These are phyloP conservation scores for Gossypium davidsonii DNA, from an alignment of 441 rosid species.

Conservation along the genomic window DNA sequence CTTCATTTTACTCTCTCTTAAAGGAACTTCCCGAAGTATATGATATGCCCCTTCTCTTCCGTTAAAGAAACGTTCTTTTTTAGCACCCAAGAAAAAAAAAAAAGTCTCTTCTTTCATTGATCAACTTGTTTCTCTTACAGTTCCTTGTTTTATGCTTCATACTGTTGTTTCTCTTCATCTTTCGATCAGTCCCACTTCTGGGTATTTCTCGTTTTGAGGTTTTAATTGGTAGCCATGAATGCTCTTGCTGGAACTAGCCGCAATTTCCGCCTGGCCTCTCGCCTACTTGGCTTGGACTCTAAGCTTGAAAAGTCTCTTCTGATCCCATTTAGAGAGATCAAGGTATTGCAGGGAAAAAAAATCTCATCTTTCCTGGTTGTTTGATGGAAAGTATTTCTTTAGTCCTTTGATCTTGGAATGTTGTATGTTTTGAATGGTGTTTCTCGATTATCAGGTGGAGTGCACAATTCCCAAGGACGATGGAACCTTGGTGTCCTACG, in stretches of 20 bases:
- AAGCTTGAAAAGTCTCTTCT: conserved; percentile 75
- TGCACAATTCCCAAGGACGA: conserved; percentile 84
- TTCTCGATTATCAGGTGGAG: conserved; percentile 55
- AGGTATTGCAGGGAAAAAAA: conserved; percentile 31
- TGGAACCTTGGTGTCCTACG: conserved; percentile 63
- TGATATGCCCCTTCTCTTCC: background rate
- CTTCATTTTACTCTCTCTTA: background rate
- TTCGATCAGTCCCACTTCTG: conserved; percentile 4
- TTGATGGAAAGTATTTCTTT: background rate
- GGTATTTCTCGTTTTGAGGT: background rate
- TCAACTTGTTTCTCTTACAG: background rate
- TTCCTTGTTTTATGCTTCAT: background rate
- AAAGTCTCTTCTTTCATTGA: background rate
- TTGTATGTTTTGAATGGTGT: background rate
- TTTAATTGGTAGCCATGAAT: conserved; percentile 44
- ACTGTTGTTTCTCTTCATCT: background rate
- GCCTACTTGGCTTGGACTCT: conserved; percentile 84
- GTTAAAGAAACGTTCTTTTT: too few species aligned
- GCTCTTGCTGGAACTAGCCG: conserved; percentile 93
- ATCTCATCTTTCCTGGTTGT: background rate
- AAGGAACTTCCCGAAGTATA: background rate
- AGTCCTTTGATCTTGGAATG: background rate
- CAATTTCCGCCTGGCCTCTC: conserved; percentile 76
- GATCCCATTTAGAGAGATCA: conserved; percentile 92
- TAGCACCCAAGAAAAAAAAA: too few species aligned